These are phyloP conservation scores for Candida yuanshanica DNA, from an alignment of 805 yeast species.

Conservation along the genomic window DNA sequence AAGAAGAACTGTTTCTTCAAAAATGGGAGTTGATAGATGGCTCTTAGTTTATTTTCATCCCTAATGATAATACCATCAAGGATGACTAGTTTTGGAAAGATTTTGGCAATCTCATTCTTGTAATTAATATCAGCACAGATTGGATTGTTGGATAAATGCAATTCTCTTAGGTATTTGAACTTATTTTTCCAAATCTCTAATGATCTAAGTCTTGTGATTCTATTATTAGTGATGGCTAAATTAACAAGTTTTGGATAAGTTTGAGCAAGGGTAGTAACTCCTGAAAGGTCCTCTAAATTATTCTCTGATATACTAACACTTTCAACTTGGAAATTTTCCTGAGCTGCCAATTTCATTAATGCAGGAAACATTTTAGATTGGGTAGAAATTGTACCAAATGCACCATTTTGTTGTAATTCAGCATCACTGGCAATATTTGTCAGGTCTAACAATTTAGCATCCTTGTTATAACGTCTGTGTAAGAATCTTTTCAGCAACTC, in stretches of 20 bases:
- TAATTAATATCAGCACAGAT: slow-evolving; percentile 42
- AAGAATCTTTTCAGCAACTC: slow-evolving; percentile 58
- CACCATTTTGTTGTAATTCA: slow-evolving; percentile 50
- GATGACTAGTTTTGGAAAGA: slow-evolving; percentile 76
- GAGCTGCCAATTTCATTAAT: slow-evolving; percentile 70
- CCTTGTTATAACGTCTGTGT: slow-evolving; percentile 59
- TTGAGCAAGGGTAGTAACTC: slow-evolving; percentile 59
- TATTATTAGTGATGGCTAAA: slow-evolving; percentile 75
- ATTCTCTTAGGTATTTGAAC: slow-evolving; percentile 65
- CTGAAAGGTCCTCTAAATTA: slow-evolving; percentile 52
- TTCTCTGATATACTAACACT: slow-evolving; percentile 69
- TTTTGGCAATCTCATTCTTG: slow-evolving; percentile 55
- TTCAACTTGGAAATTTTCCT: slow-evolving; percentile 46
- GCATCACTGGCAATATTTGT: slow-evolving; percentile 61
- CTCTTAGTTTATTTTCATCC: slow-evolving; percentile 55
- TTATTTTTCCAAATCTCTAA: slow-evolving; percentile 77
- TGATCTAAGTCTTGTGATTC: slow-evolving; percentile 48
- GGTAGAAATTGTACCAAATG: slow-evolving; percentile 55
- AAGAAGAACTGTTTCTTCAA: slow-evolving; percentile 64
- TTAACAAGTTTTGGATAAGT: slow-evolving; percentile 74
- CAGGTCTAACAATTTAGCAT: slow-evolving; percentile 62
- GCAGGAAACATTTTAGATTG: slow-evolving; percentile 87
- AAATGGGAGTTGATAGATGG: slow-evolving; percentile 51
- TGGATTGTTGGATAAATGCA: slow-evolving; percentile 78
- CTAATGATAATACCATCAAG: slow-evolving; percentile 76